Conservation (phyloP, 805 yeast species). For the Saturnispora bothae region DNA sequence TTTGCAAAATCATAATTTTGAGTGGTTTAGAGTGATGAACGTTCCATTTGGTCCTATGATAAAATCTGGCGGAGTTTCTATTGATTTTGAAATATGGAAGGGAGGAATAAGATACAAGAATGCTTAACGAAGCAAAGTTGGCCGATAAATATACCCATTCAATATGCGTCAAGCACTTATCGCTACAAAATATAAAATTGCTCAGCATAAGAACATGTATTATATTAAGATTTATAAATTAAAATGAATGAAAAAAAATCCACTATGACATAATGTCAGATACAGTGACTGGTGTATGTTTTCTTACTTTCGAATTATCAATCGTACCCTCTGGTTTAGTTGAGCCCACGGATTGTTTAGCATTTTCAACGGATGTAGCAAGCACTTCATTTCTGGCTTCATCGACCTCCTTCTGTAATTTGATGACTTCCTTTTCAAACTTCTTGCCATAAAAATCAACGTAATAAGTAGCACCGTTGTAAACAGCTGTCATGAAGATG, state of each 20-base stretch:
- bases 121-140: too few species aligned
- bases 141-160: too few species aligned
- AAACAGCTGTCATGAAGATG: conserved; percentile 73
- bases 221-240: too few species aligned
- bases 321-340: too few species aligned
- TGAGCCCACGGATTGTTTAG: too few species aligned
- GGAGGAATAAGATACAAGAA: conserved; percentile 24
- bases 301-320: too few species aligned
- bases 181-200: too few species aligned
- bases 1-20: conserved; percentile 25
- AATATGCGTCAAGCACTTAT: too few species aligned
- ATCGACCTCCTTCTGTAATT: conserved; percentile 60
- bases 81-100: conserved; percentile 28
- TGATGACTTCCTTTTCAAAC: conserved; percentile 73
- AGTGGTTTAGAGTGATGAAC: conserved; percentile 21
- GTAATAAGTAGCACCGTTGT: conserved; percentile 92
- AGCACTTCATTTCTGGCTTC: background rate
- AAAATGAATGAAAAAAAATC: too few species aligned
- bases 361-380: too few species aligned
- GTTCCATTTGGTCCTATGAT: conserved; percentile 24
- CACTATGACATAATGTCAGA: background rate
- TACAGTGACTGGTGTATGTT: conserved; percentile 1
- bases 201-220: too few species aligned
- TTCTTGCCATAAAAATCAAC: conserved; percentile 85
- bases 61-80: conserved; percentile 13